Evolutionary conservation across 768 basidiomycete genomes (phyloP).

Genomic region (Termitomyces sp.): DNA sequence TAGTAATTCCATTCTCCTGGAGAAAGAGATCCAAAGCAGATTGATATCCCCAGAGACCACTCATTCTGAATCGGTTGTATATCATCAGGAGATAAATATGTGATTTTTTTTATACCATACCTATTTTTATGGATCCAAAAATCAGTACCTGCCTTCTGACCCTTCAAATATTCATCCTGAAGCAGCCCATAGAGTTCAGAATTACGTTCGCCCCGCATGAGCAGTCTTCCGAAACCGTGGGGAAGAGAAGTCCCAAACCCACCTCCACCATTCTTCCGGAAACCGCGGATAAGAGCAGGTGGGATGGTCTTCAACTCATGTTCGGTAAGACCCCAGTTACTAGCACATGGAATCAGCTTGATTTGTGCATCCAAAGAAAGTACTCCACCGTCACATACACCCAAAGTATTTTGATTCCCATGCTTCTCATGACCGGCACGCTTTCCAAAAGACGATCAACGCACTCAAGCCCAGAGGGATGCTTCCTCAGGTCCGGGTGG

Average conservation of each 20-base stretch:
- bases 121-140: slow-evolving; percentile 73
- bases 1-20: slow-evolving; percentile 56
- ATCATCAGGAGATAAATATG: neutral
- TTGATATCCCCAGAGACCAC: slow-evolving; percentile 62
- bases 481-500: slow-evolving; percentile 51
- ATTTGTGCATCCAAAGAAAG: neutral
- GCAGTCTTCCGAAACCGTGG: slow-evolving; percentile 45
- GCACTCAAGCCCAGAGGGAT: slow-evolving; percentile 52
- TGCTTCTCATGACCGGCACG: slow-evolving; percentile 38
- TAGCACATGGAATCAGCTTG: slow-evolving; percentile 17
- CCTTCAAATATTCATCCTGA: slow-evolving; percentile 48
- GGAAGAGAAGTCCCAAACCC: slow-evolving; percentile 54
- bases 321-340: slow-evolving; percentile 70
- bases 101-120: slow-evolving; percentile 20
- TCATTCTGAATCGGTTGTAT: slow-evolving; percentile 38
- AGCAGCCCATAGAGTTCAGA: slow-evolving; percentile 61
- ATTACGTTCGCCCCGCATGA: slow-evolving; percentile 56
- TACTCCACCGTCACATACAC: slow-evolving; percentile 34
- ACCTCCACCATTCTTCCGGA: slow-evolving; percentile 40
- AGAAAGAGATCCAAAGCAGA: slow-evolving; percentile 59
- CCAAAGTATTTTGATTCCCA: slow-evolving; percentile 52
- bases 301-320: slow-evolving; percentile 58
- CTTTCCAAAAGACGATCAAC: slow-evolving; percentile 47
- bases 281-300: slow-evolving; percentile 51
- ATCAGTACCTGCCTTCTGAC: slow-evolving; percentile 50